Conservation (phyloP, 2,329 filamentous ascomycete genomes). For the Pestalotiopsis sp. region DNA sequence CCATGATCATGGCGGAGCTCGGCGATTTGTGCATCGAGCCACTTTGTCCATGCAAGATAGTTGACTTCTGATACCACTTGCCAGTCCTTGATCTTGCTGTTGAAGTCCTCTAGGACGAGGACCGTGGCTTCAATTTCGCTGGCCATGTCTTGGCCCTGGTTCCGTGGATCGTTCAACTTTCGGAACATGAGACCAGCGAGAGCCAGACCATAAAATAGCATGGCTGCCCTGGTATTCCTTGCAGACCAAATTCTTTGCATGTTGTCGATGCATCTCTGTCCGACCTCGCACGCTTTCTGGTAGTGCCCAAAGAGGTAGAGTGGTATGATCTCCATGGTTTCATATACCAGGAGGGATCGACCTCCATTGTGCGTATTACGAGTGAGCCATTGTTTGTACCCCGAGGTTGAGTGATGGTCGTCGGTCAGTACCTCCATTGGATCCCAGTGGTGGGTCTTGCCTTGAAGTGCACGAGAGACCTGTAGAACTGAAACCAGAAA, state of each 20-base stretch:
- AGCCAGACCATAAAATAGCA: conserved; percentile 64
- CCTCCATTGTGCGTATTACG: conserved; percentile 59
- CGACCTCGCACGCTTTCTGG: conserved; percentile 59
- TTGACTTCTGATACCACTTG: conserved; percentile 68
- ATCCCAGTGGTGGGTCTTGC: conserved; percentile 63
- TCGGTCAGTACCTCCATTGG: conserved; percentile 66
- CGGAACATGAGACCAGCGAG: conserved; percentile 55
- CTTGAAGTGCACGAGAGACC: conserved; percentile 70
- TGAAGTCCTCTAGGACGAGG: conserved; percentile 54
- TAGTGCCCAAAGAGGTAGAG: conserved; percentile 68
- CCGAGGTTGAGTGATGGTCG: conserved; percentile 60
- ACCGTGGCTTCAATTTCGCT: conserved; percentile 51
- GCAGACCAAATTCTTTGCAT: conserved; percentile 59
- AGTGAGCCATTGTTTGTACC: conserved; percentile 62
- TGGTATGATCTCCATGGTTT: conserved; percentile 65
- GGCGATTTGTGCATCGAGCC: conserved; percentile 69
- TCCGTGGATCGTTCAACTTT: conserved; percentile 50
- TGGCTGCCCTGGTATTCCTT: conserved; percentile 57
- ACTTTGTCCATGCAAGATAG: conserved; percentile 69
- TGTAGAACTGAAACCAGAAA: conserved; percentile 70
- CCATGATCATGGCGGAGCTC: conserved; percentile 64
- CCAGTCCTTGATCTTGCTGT: conserved; percentile 66
- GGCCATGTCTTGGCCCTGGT: conserved; percentile 43
- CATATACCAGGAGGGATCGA: conserved; percentile 68
- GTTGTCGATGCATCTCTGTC: conserved; percentile 50